phyloP scores from a whole-genome alignment of 1,284 basidiomycete genomes.

The Boletus semigastroideus region DNA sequence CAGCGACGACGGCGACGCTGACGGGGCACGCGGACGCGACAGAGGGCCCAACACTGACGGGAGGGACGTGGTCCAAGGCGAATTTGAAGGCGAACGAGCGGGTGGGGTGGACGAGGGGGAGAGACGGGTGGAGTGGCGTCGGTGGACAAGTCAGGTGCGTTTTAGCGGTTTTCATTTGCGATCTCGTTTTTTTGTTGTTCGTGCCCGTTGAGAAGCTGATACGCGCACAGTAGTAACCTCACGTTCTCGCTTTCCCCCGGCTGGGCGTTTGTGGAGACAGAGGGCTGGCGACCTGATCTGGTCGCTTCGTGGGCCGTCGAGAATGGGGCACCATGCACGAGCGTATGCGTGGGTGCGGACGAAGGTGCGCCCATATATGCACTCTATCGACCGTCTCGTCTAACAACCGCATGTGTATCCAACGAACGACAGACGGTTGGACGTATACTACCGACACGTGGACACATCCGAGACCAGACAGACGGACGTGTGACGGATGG shows the following conservation, averaged over 20 bases:
- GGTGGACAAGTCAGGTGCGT: conserved; percentile 65
- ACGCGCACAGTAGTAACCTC: conserved; percentile 61
- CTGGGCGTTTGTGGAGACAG: conserved; percentile 71
- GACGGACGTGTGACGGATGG: conserved; percentile 44
- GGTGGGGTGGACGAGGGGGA: conserved; percentile 64
- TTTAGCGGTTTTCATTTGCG: background rate
- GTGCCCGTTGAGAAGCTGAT: background rate
- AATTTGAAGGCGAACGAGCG: conserved; percentile 57
- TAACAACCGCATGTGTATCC: background rate
- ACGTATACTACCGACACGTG: conserved; percentile 75
- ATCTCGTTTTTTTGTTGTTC: background rate
- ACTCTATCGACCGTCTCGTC: background rate
- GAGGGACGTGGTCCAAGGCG: conserved; percentile 56
- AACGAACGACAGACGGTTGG: conserved; percentile 61
- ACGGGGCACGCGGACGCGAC: background rate
- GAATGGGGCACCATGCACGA: conserved; percentile 3
- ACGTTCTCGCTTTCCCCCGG: conserved; percentile 69
- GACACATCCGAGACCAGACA: conserved; percentile 50
- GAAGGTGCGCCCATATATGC: conserved; percentile 9
- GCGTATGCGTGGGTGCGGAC: conserved; percentile 32
- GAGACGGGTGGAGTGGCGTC: conserved; percentile 71
- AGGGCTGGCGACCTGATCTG: conserved; percentile 71
- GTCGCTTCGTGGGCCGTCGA: conserved; percentile 50
- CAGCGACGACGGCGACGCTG: background rate
- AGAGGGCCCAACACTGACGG: background rate